phyloP scores from a whole-genome alignment of 2,329 filamentous ascomycete species.

The Colletotrichum sp. region DNA sequence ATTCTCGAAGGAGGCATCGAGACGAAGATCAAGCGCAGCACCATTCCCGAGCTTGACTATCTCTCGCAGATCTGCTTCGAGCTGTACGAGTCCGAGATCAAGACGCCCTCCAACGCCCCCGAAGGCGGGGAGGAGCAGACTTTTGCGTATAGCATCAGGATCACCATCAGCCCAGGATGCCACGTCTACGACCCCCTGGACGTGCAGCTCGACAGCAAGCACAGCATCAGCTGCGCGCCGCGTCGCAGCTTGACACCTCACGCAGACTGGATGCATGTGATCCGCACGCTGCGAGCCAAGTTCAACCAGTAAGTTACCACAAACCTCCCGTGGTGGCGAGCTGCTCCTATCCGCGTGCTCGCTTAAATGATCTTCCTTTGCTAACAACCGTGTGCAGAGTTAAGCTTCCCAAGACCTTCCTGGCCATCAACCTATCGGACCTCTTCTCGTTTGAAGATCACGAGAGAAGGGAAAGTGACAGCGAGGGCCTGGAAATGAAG shows the following conservation, averaged over 20 bases:
- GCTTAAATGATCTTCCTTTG: not conserved
- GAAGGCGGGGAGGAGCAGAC: conserved; percentile 66
- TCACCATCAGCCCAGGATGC: conserved; percentile 93
- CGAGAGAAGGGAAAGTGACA: conserved; percentile 55
- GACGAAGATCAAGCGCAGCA: conserved; percentile 94
- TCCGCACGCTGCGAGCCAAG: conserved; percentile 91
- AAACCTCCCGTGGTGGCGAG: not conserved
- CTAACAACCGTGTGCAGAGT: conserved; percentile 47
- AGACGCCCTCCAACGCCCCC: conserved; percentile 46
- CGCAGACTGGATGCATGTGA: conserved; percentile 94
- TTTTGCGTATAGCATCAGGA: conserved; percentile 95
- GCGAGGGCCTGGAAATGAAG: conserved; percentile 55
- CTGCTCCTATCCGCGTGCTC: not conserved
- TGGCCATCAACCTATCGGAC: conserved; percentile 68
- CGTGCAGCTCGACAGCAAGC: conserved; percentile 93
- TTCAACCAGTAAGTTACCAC: conserved; percentile 81
- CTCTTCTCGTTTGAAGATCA: conserved; percentile 65
- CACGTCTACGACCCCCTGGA: conserved; percentile 97
- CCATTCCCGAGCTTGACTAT: conserved; percentile 96
- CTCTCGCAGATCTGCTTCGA: conserved; percentile 98
- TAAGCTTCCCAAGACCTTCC: conserved; percentile 69
- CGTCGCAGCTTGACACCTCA: conserved; percentile 88
- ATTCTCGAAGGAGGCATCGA: conserved; percentile 96
- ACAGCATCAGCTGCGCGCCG: conserved; percentile 95
- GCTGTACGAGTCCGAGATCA: conserved; percentile 92